phyloP scores from a whole-genome alignment of 805 yeast species.

The Starmerella stigmatis region DNA sequence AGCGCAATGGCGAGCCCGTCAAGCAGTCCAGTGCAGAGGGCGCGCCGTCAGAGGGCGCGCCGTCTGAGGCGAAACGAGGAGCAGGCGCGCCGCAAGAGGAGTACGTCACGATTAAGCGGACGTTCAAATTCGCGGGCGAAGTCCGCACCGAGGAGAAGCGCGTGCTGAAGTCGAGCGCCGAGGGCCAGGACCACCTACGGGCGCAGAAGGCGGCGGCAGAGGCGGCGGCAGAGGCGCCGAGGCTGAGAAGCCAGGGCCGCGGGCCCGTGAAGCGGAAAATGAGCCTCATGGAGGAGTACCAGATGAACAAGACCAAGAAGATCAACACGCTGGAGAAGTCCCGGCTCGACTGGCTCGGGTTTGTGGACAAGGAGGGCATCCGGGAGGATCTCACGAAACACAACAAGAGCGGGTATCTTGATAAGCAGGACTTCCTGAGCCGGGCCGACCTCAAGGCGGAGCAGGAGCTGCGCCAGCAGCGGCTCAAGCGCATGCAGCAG shows the following conservation, averaged over 20 bases:
- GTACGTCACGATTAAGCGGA: conserved; percentile 59
- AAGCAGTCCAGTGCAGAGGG: too few species aligned
- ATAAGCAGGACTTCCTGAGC: conserved; percentile 77
- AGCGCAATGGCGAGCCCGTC: too few species aligned
- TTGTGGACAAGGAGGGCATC: conserved; percentile 78
- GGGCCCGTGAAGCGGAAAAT: conserved; percentile 53
- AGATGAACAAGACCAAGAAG: conserved; percentile 60
- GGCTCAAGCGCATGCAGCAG: conserved; percentile 15
- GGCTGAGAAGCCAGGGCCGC: conserved; percentile 18
- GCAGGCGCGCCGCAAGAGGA: conserved; percentile 33
- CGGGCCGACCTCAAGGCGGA: conserved; percentile 58
- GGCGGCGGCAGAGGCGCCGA: conserved; percentile 11
- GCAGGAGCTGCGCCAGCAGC: conserved; percentile 30
- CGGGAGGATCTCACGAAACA: conserved; percentile 68
- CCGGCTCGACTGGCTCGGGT: conserved; percentile 86
- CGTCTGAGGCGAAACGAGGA: background rate
- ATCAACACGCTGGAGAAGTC: conserved; percentile 88
- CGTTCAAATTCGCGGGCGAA: conserved; percentile 85
- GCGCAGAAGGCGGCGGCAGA: conserved; percentile 22
- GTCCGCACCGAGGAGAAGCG: conserved; percentile 62
- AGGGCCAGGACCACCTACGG: conserved; percentile 72
- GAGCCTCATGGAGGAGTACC: conserved; percentile 62
- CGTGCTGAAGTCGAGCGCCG: conserved; percentile 71
- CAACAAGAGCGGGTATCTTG: conserved; percentile 84
- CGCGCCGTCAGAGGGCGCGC: too few species aligned